Evolutionary conservation across 176 grass and related monocot genomes (phyloP).

Genomic region (Bolboschoenus planiculmis): DNA sequence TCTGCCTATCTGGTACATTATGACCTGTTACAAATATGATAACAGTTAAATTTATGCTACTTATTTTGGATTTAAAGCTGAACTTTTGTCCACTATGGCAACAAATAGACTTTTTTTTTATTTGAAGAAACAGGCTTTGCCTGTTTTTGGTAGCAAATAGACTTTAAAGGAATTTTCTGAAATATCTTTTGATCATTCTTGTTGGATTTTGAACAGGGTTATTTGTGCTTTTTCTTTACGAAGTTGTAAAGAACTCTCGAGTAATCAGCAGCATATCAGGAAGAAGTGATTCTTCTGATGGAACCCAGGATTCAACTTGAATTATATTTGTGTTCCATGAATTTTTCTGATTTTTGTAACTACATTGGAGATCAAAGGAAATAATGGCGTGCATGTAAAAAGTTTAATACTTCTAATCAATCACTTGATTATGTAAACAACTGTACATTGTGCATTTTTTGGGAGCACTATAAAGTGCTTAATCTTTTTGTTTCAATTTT

Average conservation of each 20-base stretch:
- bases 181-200: not conserved
- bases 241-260: constrained; percentile 57
- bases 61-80: too few relatives aligned
- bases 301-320: constrained; percentile 34
- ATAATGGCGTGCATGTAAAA: not conserved
- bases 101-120: not conserved
- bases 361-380: not conserved
- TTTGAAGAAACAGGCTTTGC: not conserved
- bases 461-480: not conserved
- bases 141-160: not conserved
- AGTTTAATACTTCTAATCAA: not conserved
- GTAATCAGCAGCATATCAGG: constrained; percentile 39
- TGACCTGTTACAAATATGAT: not conserved
- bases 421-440: not conserved
- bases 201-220: constrained; percentile 34
- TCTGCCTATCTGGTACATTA: not conserved
- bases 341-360: not conserved
- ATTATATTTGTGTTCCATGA: not conserved
- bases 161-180: not conserved
- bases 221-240: constrained; percentile 71
- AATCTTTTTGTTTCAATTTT: not conserved
- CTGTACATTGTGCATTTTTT: not conserved
- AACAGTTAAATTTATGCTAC: not conserved
- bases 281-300: constrained; percentile 45
- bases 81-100: too few relatives aligned